Base-by-base conservation (phyloP, 179 eudicot genomes). In the Gypsophila paniculata region DNA sequence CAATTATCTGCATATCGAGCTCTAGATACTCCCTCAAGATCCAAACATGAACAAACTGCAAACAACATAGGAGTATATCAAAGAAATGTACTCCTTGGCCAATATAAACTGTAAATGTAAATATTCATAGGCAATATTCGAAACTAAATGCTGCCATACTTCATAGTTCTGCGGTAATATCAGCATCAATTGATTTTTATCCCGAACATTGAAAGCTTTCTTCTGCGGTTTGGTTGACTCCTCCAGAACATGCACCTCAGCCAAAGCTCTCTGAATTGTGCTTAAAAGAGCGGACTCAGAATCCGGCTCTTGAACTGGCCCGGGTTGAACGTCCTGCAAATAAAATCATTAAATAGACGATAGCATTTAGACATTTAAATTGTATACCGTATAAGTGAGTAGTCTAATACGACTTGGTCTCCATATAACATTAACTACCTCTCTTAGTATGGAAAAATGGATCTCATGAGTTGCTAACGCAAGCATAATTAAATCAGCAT, bases 401-500 rank as follows among this genome's bases (percentile, higher is more conserved):
- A n/a, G n/a, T n/a, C n/a, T n/a, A n/a, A n/a, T n/a, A n/a, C n/a
- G n/a, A n/a, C n/a, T n/a, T n/a, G n/a, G n/a, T n/a, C n/a, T n/a
- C n/a, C n/a, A n/a, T n/a, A 9, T 42, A 42, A 42, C 46, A 42
- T 42, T 2, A 49, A 21, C 15, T 19, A 86, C 96, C 96, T 90
- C 96, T 62, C 96, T 79, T 8, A 90, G 46, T 55, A 89, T 87
- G 0, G 91, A 87, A 65, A 90, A 90, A 55, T 87, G 87, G 18
- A 86, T 53, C 48, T 90, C 96, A 74, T 89, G 96, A 0, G 90
- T 89, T 0, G 90, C 87, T 68, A 90, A 74, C 0, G 85, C 96
- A 21, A 90, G 84, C 94, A 90, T 89, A 0, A 89, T 90, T 2
- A 90, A 68, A 48, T 90, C 96, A 0, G 90, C 94, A 74, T 90